These are phyloP conservation scores for Vanilla planifolia DNA, from an alignment of 106 monocot species.

Conservation along the genomic window DNA sequence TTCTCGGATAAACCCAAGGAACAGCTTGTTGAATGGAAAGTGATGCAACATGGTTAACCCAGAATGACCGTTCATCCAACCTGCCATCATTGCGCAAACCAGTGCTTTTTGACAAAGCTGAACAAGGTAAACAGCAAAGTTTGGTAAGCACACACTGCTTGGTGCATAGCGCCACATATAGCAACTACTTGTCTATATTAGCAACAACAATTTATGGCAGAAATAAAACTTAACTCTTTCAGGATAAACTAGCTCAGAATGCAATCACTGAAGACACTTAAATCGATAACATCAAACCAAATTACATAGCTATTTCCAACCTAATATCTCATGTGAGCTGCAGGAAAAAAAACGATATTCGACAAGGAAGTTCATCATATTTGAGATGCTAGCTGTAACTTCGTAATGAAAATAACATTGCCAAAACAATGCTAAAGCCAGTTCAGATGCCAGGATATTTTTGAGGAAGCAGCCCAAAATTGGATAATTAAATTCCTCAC, in stretches of 20 bases:
- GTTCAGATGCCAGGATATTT: no score
- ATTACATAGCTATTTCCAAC: no score
- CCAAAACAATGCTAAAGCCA: no score
- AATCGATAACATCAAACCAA: not conserved
- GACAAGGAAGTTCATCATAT: no score
- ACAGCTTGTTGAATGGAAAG: conserved; percentile 61
- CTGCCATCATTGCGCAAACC: conserved; percentile 89
- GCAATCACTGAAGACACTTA: not conserved
- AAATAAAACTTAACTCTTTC: not conserved
- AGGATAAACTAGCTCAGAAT: not conserved
- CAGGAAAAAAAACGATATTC: no score
- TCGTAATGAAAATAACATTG: no score
- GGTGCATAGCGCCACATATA: not conserved
- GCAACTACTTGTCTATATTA: not conserved
- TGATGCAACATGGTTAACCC: conserved; percentile 50
- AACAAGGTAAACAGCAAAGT: not conserved
- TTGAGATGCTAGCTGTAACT: no score
- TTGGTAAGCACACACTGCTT: not conserved
- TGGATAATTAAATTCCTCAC: no score
- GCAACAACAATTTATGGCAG: not conserved
- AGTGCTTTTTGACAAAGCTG: conserved; percentile 77
- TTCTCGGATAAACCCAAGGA: conserved; percentile 91
- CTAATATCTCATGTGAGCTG: no score
- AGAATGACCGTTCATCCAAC: conserved; percentile 91
- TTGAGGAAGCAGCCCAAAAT: no score